Conservation (phyloP, 805 yeast species). For the Pichia gijzeniarum region DNA sequence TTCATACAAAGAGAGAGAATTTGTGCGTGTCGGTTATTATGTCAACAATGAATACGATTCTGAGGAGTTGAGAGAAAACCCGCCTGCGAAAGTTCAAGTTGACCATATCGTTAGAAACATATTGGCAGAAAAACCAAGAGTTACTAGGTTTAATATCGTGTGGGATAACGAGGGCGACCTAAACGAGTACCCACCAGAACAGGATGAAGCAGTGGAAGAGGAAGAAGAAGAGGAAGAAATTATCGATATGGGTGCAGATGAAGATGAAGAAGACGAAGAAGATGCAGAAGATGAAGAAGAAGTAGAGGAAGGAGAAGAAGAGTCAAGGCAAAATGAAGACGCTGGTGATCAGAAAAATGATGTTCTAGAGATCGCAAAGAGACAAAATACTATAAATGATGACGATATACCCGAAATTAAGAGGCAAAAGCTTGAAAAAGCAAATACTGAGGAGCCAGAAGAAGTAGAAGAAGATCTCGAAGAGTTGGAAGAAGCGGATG, state of each 20-base stretch:
- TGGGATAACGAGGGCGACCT: conserved; percentile 72
- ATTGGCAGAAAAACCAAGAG: conserved; percentile 95
- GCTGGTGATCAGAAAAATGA: conserved; percentile 36
- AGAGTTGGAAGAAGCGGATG: conserved; percentile 29
- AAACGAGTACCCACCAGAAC: conserved; percentile 76
- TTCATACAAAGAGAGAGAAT: conserved; percentile 87
- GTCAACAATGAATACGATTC: conserved; percentile 95
- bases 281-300: conserved; percentile 35
- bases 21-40: conserved; percentile 95
- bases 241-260: conserved; percentile 37
- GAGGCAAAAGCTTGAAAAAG: conserved; percentile 22
- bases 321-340: conserved; percentile 22
- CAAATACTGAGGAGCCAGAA: conserved; percentile 36
- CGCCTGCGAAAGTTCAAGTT: conserved; percentile 89
- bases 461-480: conserved; percentile 35
- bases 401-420: conserved; percentile 31
- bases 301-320: conserved; percentile 30
- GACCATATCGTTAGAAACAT: conserved; percentile 92
- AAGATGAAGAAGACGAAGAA: conserved; percentile 35
- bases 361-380: conserved; percentile 36
- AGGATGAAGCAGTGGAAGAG: conserved; percentile 57
- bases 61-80: conserved; percentile 88
- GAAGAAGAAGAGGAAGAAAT: conserved; percentile 53
- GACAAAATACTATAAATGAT: conserved; percentile 37
- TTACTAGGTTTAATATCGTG: conserved; percentile 91